phyloP scores from a whole-genome alignment of 768 basidiomycete genomes.

The Scleroderma citrinum region DNA sequence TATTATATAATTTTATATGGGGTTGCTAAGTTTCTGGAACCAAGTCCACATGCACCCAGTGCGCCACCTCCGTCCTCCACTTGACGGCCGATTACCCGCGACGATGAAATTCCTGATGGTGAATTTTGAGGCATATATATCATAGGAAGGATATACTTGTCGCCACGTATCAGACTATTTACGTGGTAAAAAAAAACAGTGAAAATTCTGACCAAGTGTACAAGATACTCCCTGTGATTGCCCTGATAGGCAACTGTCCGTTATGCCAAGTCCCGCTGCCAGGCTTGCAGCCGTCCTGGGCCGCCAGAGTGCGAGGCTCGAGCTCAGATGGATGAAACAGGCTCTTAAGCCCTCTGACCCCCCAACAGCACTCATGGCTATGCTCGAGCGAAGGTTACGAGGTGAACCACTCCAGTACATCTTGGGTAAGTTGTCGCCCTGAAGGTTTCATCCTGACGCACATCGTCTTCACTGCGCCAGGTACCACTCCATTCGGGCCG shows the following conservation, averaged over 20 bases:
- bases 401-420: conserved; percentile 92
- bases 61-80: too few species aligned
- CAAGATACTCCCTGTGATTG: neutral
- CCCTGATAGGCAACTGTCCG: conserved; percentile 2
- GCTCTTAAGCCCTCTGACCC: conserved; percentile 13
- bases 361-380: conserved; percentile 30
- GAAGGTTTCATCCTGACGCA: neutral
- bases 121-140: conserved; percentile 6
- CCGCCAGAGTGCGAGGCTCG: conserved; percentile 29
- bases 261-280: conserved; percentile 11
- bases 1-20: neutral
- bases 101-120: neutral
- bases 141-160: conserved; percentile 2
- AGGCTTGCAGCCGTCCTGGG: conserved; percentile 33
- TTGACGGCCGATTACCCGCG: conserved; percentile 2
- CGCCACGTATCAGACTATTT: conserved; percentile 3
- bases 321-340: conserved; percentile 47
- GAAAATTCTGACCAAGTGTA: neutral
- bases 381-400: conserved; percentile 52
- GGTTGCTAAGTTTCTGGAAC: neutral
- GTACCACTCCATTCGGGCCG: conserved; percentile 85
- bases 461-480: conserved; percentile 22
- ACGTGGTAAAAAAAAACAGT: neutral
- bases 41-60: too few species aligned
- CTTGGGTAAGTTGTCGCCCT: conserved; percentile 47